A percentile compares a stretch with the other conserved stretches of the same genome.
Evolutionary conservation across 176 grass and related monocot genomes (phyloP).

Genomic region (Rhynchospora breviuscula): DNA sequence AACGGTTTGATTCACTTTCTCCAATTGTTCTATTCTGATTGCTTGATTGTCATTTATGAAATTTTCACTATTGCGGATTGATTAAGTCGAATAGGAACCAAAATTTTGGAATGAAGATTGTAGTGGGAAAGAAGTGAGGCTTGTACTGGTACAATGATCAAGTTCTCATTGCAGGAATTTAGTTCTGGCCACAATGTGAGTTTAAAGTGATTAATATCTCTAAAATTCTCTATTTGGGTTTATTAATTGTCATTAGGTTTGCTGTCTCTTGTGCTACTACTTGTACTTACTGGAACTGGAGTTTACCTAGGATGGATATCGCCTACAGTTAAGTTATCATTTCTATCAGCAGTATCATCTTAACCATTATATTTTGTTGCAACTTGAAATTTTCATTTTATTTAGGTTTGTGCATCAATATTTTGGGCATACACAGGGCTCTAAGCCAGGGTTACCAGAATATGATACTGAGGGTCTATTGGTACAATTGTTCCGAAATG

Average conservation of each 20-base stretch:
- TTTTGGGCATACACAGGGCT: neutral
- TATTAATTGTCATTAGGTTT: slow-evolving; percentile 44
- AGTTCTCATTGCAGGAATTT: neutral
- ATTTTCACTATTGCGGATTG: too few species aligned
- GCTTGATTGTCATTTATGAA: neutral
- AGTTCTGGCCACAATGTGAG: neutral
- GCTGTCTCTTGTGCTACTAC: slow-evolving; percentile 46
- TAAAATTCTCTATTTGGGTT: neutral
- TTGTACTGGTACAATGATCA: neutral
- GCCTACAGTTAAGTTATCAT: slow-evolving; percentile 41
- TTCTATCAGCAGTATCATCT: neutral
- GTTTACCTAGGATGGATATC: slow-evolving; percentile 55
- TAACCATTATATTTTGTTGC: neutral
- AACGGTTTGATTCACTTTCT: slow-evolving; percentile 38
- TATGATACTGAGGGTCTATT: too few species aligned
- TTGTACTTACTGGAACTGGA: slow-evolving; percentile 37
- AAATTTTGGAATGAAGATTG: neutral
- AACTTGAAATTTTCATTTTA: neutral
- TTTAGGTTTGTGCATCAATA: neutral
- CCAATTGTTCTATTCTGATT: neutral
- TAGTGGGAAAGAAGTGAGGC: neutral
- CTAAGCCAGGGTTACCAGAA: neutral
- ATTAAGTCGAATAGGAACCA: neutral
- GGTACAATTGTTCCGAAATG: too few species aligned
- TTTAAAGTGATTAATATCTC: neutral